Conservation (phyloP, 768 basidiomycete species). For the Lactarius trivialis region DNA sequence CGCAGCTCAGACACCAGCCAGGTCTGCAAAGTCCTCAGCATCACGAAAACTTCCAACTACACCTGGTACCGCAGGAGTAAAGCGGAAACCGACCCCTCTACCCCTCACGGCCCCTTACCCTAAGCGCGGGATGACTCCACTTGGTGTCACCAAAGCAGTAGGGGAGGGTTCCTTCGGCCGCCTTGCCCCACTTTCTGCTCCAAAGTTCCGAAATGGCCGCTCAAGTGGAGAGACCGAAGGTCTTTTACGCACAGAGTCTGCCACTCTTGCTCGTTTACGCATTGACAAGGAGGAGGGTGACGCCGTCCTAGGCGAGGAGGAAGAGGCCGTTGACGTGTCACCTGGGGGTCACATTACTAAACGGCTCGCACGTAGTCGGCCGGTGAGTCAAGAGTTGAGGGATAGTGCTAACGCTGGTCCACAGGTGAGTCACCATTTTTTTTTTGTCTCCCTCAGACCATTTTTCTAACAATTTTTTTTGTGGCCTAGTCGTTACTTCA, state of each 20-base stretch:
- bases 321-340: conserved; percentile 62
- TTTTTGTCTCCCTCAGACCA: neutral
- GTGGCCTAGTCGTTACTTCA: conserved; percentile 14
- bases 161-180: conserved; percentile 22
- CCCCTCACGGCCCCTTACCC: conserved; percentile 22
- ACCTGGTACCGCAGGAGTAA: conserved; percentile 16
- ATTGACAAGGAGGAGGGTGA: conserved; percentile 21
- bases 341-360: conserved; percentile 74
- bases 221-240: conserved; percentile 14
- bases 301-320: conserved; percentile 33
- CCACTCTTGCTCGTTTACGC: conserved; percentile 20
- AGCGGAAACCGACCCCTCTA: conserved; percentile 21
- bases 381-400: conserved; percentile 53
- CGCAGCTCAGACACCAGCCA: neutral
- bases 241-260: conserved; percentile 23
- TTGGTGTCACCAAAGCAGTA: conserved; percentile 17
- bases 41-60: neutral
- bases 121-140: conserved; percentile 22
- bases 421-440: conserved; percentile 26
- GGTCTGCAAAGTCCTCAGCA: neutral
- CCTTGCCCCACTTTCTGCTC: conserved; percentile 24
- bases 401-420: conserved; percentile 30
- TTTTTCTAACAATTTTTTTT: neutral
- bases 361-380: conserved; percentile 65
- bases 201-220: conserved; percentile 20